Percentiles rank a stretch among this genome's conserved stretches.
These are phyloP conservation scores for Chaetomium olivaceum DNA, from an alignment of 2,329 filamentous ascomycete genomes.

Conservation along the genomic window DNA sequence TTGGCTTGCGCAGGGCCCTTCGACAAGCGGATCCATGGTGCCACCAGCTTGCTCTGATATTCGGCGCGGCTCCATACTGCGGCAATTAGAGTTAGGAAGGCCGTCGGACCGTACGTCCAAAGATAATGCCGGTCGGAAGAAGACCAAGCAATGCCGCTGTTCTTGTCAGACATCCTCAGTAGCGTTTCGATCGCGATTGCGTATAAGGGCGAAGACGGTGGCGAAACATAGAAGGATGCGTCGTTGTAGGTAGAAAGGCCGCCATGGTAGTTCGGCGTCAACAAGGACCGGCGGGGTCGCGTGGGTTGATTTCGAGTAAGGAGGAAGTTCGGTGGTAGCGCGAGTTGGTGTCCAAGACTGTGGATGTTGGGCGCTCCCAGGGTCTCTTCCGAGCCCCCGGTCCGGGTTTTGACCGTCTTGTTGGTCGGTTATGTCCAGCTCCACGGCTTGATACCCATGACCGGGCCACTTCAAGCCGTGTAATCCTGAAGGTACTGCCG, in stretches of 20 bases:
- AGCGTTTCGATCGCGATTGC: constrained; percentile 3
- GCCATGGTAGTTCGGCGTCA: not conserved
- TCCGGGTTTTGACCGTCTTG: not conserved
- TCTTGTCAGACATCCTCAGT: not conserved
- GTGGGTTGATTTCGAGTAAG: not conserved
- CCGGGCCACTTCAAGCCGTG: not conserved
- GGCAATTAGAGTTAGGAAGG: not conserved
- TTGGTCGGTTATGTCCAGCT: not conserved
- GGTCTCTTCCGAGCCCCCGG: not conserved
- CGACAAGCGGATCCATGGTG: constrained; percentile 1
- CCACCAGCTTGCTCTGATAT: constrained; percentile 8
- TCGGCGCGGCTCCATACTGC: constrained; percentile 7
- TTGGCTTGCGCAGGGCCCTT: not conserved
- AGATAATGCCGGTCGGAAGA: not conserved
- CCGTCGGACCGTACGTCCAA: constrained; percentile 8
- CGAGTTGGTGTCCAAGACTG: not conserved
- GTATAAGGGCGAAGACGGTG: constrained; percentile 1
- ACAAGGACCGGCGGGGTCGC: not conserved
- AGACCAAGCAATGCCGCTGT: not conserved
- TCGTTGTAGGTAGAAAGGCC: constrained; percentile 1
- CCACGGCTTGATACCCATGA: not conserved
- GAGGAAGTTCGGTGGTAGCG: not conserved
- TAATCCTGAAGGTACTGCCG: not conserved
- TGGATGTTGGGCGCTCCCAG: not conserved
- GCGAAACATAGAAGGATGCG: not conserved